These are phyloP conservation scores for Chalciporus sphaerocephalus DNA, from an alignment of 768 basidiomycete genomes.

Conservation along the genomic window DNA sequence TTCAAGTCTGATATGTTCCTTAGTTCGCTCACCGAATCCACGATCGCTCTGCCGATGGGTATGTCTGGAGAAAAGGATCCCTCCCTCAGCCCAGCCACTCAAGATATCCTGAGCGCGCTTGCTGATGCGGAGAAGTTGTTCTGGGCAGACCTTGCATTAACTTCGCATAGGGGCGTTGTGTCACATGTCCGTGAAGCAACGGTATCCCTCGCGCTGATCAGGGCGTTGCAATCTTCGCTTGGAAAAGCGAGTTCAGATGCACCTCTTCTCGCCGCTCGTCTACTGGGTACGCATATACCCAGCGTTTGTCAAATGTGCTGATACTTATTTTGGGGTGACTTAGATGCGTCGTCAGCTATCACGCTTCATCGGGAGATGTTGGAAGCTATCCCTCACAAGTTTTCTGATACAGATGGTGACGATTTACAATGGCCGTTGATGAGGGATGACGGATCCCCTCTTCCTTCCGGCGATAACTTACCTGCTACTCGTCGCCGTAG, in stretches of 20 bases:
- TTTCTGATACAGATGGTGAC: constrained; percentile 44
- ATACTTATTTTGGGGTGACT: neutral
- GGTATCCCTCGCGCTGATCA: constrained; percentile 63
- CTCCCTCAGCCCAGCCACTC: constrained; percentile 41
- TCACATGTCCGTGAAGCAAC: constrained; percentile 71
- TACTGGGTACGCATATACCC: constrained; percentile 48
- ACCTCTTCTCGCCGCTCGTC: constrained; percentile 52
- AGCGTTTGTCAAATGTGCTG: neutral
- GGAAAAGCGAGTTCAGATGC: constrained; percentile 52
- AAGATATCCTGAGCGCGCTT: constrained; percentile 58
- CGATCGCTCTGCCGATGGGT: constrained; percentile 81
- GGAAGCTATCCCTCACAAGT: constrained; percentile 74
- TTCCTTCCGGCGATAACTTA: constrained; percentile 26
- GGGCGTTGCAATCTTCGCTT: constrained; percentile 76
- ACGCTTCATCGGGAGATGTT: constrained; percentile 84
- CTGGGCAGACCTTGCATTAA: constrained; percentile 57
- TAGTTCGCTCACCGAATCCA: constrained; percentile 86
- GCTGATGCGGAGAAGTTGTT: constrained; percentile 67
- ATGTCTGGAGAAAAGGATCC: constrained; percentile 47
- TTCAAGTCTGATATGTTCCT: constrained; percentile 87
- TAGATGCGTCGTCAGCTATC: constrained; percentile 72
- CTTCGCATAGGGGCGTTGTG: constrained; percentile 56
- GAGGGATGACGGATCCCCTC: constrained; percentile 39
- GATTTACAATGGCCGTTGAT: constrained; percentile 76
- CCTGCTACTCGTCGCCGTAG: constrained; percentile 12